Evolutionary conservation across 2,329 filamentous ascomycete species (phyloP), one percentile per base, ranked within the genome.

Genomic region (Alternaria panax): DNA sequence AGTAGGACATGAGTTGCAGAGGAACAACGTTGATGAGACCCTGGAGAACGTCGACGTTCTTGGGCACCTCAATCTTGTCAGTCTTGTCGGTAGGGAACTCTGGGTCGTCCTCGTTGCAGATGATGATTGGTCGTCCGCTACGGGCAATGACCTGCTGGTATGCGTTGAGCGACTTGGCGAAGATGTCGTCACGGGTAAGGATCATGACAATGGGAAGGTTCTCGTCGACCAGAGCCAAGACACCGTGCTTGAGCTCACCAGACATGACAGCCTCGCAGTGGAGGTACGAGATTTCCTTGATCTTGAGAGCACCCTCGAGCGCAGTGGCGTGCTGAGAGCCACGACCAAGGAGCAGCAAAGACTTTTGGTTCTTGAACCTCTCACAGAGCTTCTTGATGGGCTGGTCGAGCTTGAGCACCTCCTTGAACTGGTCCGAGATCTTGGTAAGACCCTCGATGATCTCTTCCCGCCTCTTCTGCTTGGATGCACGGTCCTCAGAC

Each of bases 231-330:
- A 99, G 87, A 53, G 95, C 95, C 77, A 99, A 85, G 52, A 99
- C 95, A 85, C 95, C 95, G 81, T 99, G 95, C 88, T 99, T 99
- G 74, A 99, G 87, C 84, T 99, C 95, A 81, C 95, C 95, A 66
- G 95, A 98, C 95, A 99, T 99, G 85, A 99, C 95, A 72, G 95
- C 95, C 84, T 99, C 95, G 81, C 95, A 99, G 82, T 99, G 95
- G 60, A 99, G 91, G 82, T 99, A 99, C 18, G 94, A 98, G 75
- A 99, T 99, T 84, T 99, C 95, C 88, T 99, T 99, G 82, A 99
- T 99, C 87, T 99, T 99, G 71, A 99, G 86, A 50, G 95, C 95
- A 82, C 87, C 95, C 85, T 99, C 95, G 22, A 99, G 88, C 57
- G 95, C 95, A 72, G 95, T 99, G 61, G 94, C 93, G 85, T 93